Evolutionary conservation across 2,329 filamentous ascomycete species (phyloP).

Genomic region (Exophiala viscosa): DNA sequence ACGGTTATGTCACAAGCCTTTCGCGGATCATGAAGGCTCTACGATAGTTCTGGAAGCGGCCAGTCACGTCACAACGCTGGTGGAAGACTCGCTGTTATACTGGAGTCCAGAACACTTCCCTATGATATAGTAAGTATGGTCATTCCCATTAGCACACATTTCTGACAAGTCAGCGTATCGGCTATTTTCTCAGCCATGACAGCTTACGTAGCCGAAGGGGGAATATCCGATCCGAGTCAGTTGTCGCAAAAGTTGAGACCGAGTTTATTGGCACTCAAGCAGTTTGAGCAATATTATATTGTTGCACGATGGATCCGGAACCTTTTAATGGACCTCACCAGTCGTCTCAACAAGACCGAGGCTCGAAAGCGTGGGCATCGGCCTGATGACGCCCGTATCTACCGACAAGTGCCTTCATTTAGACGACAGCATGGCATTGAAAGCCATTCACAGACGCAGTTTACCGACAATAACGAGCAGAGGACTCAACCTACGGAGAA

Average conservation of each 20-base stretch:
- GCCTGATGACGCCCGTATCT: no score
- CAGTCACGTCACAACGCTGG: background rate
- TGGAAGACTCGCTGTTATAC: constrained; percentile 7
- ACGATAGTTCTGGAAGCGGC: constrained; percentile 6
- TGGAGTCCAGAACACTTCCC: constrained; percentile 4
- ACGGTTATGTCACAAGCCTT: background rate
- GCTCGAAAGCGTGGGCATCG: no score
- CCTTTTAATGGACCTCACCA: background rate
- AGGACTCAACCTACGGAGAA: no score
- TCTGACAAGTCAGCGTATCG: background rate
- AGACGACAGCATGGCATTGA: no score
- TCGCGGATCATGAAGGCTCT: background rate
- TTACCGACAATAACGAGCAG: no score
- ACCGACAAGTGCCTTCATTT: no score
- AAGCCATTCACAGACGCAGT: no score
- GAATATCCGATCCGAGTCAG: background rate
- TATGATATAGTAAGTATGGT: constrained; percentile 8
- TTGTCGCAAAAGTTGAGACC: constrained; percentile 5
- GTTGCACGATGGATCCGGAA: constrained; percentile 8
- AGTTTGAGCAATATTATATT: constrained; percentile 10
- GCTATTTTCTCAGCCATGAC: constrained; percentile 6
- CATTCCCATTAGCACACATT: background rate
- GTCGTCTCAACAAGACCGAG: no score
- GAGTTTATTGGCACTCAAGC: constrained; percentile 6
- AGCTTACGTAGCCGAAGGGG: background rate